Evolutionary conservation across 495 filamentous ascomycete genomes (phyloP).

Genomic region (Venustampulla echinocandica): DNA sequence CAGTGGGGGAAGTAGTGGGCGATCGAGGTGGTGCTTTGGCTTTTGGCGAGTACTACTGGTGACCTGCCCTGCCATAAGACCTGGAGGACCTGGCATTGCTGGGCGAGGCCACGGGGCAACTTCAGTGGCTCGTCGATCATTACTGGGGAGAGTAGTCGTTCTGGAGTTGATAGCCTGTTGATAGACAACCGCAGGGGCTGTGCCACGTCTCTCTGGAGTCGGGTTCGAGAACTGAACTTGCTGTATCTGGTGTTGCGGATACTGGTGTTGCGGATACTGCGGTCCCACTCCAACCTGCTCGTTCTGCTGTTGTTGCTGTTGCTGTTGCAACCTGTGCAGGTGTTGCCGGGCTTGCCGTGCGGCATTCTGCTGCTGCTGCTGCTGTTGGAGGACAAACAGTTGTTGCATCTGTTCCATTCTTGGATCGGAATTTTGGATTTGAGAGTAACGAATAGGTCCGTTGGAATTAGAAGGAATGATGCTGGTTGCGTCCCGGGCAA

Average conservation of each 20-base stretch:
- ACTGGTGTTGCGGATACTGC: too few relatives aligned
- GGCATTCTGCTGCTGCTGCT: slow-evolving; percentile 1
- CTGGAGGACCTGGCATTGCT: neutral
- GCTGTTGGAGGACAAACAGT: slow-evolving; percentile 7
- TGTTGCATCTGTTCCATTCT: neutral
- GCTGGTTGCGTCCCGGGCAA: slow-evolving; percentile 1
- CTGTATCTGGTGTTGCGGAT: too few relatives aligned
- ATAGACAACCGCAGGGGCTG: neutral
- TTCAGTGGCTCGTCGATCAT: slow-evolving; percentile 2
- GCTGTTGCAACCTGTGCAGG: neutral
- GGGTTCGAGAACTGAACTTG: slow-evolving; percentile 3
- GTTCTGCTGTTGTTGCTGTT: slow-evolving; percentile 12
- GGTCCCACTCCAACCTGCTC: too few relatives aligned
- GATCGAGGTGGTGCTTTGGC: slow-evolving; percentile 3
- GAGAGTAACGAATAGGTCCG: too few relatives aligned
- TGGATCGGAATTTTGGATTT: slow-evolving; percentile 1
- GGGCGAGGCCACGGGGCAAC: too few relatives aligned
- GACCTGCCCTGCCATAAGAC: neutral
- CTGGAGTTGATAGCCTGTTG: slow-evolving; percentile 9
- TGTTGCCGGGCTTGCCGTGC: neutral
- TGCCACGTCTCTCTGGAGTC: slow-evolving; percentile 9
- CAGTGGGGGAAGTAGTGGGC: slow-evolving; percentile 16
- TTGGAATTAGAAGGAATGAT: neutral
- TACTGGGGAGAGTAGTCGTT: slow-evolving; percentile 6
- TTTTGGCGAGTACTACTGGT: neutral